Evolutionary conservation across 2,329 filamentous ascomycete genomes (phyloP), one percentile per base, ranked within the genome.

Genomic region (Lasiodiplodia gonubiensis): DNA sequence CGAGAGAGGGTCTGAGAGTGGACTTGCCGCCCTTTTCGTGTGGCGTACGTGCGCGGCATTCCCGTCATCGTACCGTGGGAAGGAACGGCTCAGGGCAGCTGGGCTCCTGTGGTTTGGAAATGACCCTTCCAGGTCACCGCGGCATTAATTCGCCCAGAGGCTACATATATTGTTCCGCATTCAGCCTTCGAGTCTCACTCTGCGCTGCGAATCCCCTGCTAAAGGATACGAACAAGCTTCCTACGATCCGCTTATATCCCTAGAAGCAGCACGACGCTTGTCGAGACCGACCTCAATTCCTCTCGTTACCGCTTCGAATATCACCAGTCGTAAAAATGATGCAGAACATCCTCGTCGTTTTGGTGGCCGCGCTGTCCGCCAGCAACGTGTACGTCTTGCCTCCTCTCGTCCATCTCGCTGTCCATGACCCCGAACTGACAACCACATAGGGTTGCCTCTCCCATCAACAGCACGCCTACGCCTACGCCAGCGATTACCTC

Each of bases 131-230:
- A 46, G 42, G 18, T 46, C 42, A 46, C 42, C 42, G 6, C 18
- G 18, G 16, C 39, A 33, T 33, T 33, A 33, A 33, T 33, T 33
- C 30, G 30, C 30, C 30, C 30, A 33, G 49, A 33, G 18, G 8
- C n/a, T 61, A 63, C 49, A 63, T 63, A 63, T 61, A 61, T 39
- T 27, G 11, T 35, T 48, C 42, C 57, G 39, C 37, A 10, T 59
- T 46, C 37, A 42, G 55, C 11, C 14, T 25, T 46, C 37, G 14
- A 25, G 12, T 59, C 33, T 55, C 21, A 27, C 54, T 59, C 21
- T 61, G 57, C 23, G 23, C 39, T 49, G 55, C n/a, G 12, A 25
- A 16, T 60, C 39, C 18, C 39, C 55, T 33, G 25, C 55, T 23
- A 35, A 25, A 49, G 57, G 27, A 61, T 61, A 61, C n/a, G 25